These are phyloP conservation scores for Fusarium abutilonis DNA, from an alignment of 2,329 filamentous ascomycete species.

Conservation along the genomic window DNA sequence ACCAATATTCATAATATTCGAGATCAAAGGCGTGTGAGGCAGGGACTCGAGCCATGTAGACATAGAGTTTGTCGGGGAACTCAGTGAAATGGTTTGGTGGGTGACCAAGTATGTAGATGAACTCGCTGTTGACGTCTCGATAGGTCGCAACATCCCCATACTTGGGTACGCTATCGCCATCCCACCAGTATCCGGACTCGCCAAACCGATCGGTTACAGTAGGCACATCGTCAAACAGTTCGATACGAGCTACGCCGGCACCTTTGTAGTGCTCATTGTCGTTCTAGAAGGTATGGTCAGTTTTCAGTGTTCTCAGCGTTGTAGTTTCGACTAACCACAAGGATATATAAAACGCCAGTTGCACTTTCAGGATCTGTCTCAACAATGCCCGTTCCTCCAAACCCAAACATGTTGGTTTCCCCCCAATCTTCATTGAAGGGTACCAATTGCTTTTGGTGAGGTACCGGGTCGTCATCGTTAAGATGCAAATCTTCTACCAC, in stretches of 20 bases:
- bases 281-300: conserved; percentile 39
- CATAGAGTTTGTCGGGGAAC: conserved; percentile 43
- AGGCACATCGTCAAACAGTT: conserved; percentile 48
- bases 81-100: conserved; percentile 47
- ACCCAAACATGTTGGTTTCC: conserved; percentile 49
- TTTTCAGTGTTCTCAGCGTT: background rate
- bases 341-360: conserved; percentile 50
- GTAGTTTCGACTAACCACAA: conserved; percentile 46
- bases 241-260: conserved; percentile 51
- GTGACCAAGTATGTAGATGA: conserved; percentile 53
- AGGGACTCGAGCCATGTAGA: conserved; percentile 52
- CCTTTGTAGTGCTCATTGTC: conserved; percentile 49
- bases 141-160: conserved; percentile 54
- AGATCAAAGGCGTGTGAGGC: conserved; percentile 51
- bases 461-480: conserved; percentile 44
- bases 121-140: conserved; percentile 51
- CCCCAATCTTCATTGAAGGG: conserved; percentile 51
- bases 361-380: conserved; percentile 46
- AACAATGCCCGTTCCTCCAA: conserved; percentile 54
- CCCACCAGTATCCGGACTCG: conserved; percentile 51
- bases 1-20: conserved; percentile 54
- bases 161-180: conserved; percentile 43
- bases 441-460: conserved; percentile 51
- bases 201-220: conserved; percentile 49
- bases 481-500: conserved; percentile 51